Conservation (phyloP, 2,329 filamentous ascomycete species). For the Epichloe amarillans region DNA sequence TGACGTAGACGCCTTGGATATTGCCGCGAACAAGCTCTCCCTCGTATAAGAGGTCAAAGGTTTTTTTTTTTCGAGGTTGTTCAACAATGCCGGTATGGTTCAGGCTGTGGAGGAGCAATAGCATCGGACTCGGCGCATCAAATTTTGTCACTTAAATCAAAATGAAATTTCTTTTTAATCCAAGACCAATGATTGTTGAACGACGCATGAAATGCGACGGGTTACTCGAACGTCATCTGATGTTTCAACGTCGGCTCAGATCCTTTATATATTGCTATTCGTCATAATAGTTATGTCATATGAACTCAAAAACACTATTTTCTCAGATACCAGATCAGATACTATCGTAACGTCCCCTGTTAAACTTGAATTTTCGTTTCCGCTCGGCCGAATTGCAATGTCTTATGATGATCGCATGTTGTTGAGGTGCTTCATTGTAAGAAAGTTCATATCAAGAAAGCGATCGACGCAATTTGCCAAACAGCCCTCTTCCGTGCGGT, state of each 20-base stretch:
- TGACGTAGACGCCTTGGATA: constrained; percentile 97
- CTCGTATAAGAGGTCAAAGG: constrained; percentile 59
- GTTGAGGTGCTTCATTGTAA: constrained; percentile 77
- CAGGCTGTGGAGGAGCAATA: constrained; percentile 20
- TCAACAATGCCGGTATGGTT: constrained; percentile 27
- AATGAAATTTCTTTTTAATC: constrained; percentile 19
- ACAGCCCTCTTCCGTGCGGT: constrained; percentile 67
- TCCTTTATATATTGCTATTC: too few relatives aligned
- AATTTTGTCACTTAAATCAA: constrained; percentile 20
- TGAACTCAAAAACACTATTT: too few relatives aligned
- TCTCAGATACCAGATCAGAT: too few relatives aligned
- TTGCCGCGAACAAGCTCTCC: constrained; percentile 96
- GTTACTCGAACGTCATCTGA: too few relatives aligned
- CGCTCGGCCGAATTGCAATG: not conserved
- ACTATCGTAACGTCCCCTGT: too few relatives aligned
- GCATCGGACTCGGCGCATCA: constrained; percentile 26
- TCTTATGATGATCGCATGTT: constrained; percentile 28
- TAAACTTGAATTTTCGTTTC: too few relatives aligned
- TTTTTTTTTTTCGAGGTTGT: constrained; percentile 13
- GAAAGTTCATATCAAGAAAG: constrained; percentile 77
- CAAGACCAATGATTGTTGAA: constrained; percentile 6
- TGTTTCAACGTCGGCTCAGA: too few relatives aligned
- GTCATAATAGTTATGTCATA: too few relatives aligned
- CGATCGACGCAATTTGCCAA: constrained; percentile 87
- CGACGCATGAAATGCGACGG: too few relatives aligned